Evolutionary conservation across 176 grass and related monocot genomes (phyloP), one percentile per base, ranked within the genome.

Genomic region (Puya raimondii): DNA sequence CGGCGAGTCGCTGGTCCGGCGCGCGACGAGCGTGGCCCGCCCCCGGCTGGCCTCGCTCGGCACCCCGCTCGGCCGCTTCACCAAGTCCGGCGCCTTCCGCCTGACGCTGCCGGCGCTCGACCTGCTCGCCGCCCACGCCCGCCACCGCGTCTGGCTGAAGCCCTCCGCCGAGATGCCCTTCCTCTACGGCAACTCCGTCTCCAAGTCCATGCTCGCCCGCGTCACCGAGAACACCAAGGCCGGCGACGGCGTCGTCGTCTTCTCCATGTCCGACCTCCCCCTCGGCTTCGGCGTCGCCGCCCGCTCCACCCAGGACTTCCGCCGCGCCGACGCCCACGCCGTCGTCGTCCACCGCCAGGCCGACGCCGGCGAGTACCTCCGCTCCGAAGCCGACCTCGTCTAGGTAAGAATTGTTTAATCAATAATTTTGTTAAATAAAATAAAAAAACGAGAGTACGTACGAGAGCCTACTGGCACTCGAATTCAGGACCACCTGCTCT

Each of bases 111-210:
- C 91, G 68, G 76, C 83, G 3, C 88, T 96, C 23, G 92, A 96
- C 74, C 81, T 96, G 49, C 92, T 96, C n/a, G 80, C 83, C 15
- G 88, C 92, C 9, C 88, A 96, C 72, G 92, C 92, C 63, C 78
- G 85, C 12, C 88, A 86, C 81, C 87, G 85, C 72, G 78, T 96
- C 78, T 96, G 83, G 92, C 73, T 96, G 69, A 96, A 96, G 70
- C 86, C 88, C 70, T 85, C 90, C 14, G 84, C 88, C 2, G 88
- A 96, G 71, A 87, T 90, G 64, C 65, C 83, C 64, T 96, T 96
- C 63, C 88, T 96, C 57, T 96, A 91, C 42, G 88, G 92, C 2
- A 96, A 96, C 64, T 88, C 92, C 13, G 88, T 96, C 51, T 81
- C 89, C 66, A 96, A 91, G 70, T 89, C 92, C 2, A 79, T 84